Percentiles rank a stretch among this genome's conserved stretches.
Conservation (phyloP, 495 filamentous ascomycete species). For the Pyronema domesticum region DNA sequence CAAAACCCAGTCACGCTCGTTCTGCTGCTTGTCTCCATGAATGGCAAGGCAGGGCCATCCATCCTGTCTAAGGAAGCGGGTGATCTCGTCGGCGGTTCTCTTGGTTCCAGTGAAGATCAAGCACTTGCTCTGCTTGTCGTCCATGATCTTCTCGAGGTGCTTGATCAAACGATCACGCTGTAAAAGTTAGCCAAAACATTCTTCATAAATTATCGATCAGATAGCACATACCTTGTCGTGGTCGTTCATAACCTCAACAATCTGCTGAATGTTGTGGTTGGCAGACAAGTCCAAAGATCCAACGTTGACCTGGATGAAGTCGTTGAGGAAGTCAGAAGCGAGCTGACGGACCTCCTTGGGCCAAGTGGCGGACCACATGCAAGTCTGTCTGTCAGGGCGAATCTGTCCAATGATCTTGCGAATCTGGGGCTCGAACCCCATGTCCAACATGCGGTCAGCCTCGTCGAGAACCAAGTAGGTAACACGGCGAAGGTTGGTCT, state of each 20-base stretch:
- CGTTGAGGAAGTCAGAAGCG: constrained; percentile 82
- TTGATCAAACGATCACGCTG: constrained; percentile 93
- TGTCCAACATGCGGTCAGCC: constrained; percentile 79
- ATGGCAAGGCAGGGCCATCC: constrained; percentile 97
- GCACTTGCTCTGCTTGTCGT: constrained; percentile 78
- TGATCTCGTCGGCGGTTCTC: constrained; percentile 95
- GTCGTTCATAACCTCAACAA: constrained; percentile 88
- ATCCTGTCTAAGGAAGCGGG: constrained; percentile 93
- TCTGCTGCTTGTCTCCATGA: constrained; percentile 98
- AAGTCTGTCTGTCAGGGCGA: constrained; percentile 93
- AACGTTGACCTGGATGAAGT: constrained; percentile 99
- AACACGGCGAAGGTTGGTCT: constrained; percentile 94
- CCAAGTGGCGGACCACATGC: constrained; percentile 99
- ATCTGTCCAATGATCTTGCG: constrained; percentile 66
- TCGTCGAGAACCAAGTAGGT: constrained; percentile 86
- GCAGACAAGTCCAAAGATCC: constrained; percentile 92
- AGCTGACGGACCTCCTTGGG: constrained; percentile 95
- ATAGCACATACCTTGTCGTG: constrained; percentile 66
- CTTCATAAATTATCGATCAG: neutral
- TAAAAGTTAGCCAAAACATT: constrained; percentile 48
- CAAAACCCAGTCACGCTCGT: constrained; percentile 98
- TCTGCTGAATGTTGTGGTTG: constrained; percentile 95
- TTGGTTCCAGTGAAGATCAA: constrained; percentile 97
- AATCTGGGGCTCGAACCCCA: constrained; percentile 54
- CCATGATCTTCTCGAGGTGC: constrained; percentile 97